phyloP scores from a whole-genome alignment of 78 protist genomes.

The Paulinella micropora region DNA sequence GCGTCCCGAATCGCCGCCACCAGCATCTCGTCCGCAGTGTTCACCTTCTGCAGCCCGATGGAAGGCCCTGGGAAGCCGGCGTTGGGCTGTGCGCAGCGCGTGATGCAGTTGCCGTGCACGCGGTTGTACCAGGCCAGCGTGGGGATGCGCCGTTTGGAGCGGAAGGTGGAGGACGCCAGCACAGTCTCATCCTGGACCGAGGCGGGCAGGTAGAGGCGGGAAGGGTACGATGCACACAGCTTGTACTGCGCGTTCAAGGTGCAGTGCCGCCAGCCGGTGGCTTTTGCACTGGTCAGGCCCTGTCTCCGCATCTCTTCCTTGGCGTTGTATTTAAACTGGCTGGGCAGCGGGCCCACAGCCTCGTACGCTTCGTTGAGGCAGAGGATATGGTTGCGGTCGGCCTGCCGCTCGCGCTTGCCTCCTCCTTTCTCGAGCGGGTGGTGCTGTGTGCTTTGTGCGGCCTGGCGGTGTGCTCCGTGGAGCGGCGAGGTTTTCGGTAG shows the following conservation, averaged over 20 bases:
- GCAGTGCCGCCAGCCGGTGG: neutral
- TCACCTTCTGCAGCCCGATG: neutral
- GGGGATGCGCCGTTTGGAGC: neutral
- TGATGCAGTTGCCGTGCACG: neutral
- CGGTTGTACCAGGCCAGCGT: neutral
- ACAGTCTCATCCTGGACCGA: neutral
- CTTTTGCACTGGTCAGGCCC: too few species aligned
- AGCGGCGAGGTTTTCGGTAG: too few species aligned
- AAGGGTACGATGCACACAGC: neutral
- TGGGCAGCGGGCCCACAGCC: too few species aligned
- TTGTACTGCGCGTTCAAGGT: neutral
- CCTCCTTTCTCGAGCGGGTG: too few species aligned
- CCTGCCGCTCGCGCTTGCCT: too few species aligned
- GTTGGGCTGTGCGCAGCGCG: neutral
- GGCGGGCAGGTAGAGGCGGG: neutral
- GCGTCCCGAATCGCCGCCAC: neutral
- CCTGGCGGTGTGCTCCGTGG: too few species aligned
- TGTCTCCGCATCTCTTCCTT: too few species aligned
- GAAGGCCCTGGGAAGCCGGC: too few species aligned
- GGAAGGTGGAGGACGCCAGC: neutral
- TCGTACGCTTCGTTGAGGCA: too few species aligned
- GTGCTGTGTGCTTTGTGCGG: too few species aligned
- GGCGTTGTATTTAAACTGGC: too few species aligned
- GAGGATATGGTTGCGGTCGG: too few species aligned
- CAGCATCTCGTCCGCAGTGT: neutral